These are phyloP conservation scores for Teunomyces atbi DNA, from an alignment of 805 yeast genomes.

Conservation along the genomic window DNA sequence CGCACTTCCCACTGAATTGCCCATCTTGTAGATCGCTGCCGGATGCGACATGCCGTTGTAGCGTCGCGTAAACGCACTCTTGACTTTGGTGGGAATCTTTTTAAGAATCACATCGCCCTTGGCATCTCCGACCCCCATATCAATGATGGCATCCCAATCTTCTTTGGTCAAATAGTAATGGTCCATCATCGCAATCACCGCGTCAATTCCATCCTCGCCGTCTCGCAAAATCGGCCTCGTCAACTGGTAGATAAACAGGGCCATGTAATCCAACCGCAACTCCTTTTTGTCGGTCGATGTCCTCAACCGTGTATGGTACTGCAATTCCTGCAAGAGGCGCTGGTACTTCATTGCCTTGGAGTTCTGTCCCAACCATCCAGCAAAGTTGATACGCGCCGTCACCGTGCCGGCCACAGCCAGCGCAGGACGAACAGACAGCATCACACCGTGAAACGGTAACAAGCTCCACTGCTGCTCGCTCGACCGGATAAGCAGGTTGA, in stretches of 20 bases:
- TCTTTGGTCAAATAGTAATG: conserved; percentile 81
- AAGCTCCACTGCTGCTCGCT: conserved; percentile 93
- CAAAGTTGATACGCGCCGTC: conserved; percentile 69
- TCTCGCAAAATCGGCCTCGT: conserved; percentile 54
- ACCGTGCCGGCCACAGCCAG: conserved; percentile 70
- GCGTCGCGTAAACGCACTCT: conserved; percentile 81
- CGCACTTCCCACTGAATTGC: conserved; percentile 46
- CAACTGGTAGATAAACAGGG: conserved; percentile 57
- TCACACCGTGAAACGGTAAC: conserved; percentile 84
- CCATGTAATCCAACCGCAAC: conserved; percentile 73
- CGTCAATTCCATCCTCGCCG: conserved; percentile 63
- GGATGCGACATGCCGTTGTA: conserved; percentile 82
- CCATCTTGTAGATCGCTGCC: conserved; percentile 75
- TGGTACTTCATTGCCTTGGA: conserved; percentile 77
- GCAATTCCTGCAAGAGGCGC: conserved; percentile 80
- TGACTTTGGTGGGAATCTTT: conserved; percentile 71
- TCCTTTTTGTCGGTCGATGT: conserved; percentile 75
- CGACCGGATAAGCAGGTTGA: conserved; percentile 79
- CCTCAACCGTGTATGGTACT: conserved; percentile 78
- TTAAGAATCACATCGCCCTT: conserved; percentile 47
- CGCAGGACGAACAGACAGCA: conserved; percentile 82
- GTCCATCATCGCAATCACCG: conserved; percentile 74
- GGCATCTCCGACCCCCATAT: conserved; percentile 68
- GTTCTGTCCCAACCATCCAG: conserved; percentile 87
- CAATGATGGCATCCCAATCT: conserved; percentile 89